Base-by-base conservation (phyloP, 768 basidiomycete genomes). In the Lentinula raphanica region DNA sequence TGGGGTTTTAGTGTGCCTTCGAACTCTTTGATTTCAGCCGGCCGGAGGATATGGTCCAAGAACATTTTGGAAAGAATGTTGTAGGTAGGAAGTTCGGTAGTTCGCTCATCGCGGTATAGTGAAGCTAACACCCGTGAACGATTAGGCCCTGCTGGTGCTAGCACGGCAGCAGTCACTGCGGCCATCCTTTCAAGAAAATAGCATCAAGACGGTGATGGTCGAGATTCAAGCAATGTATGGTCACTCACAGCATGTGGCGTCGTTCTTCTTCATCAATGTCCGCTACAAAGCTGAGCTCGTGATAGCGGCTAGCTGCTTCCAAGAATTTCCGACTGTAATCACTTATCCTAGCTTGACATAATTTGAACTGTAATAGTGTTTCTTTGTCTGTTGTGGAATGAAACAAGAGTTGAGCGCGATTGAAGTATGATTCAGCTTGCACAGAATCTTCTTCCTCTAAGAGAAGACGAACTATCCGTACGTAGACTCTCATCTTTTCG, bases 21-120 rank as follows among this genome's bases (percentile, higher is more conserved):
- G 68, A 99, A 99, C 49, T 87, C 87, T 67, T 90, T 86, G 56
- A 98, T 83, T 74, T 99, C 96, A 45, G 83, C 78, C 1, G 94
- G 81, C 44, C 94, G 89, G 50, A 99, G 83, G 68, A 99, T 98
- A 63, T 94, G 94, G 68, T 98, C 97, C 61, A 98, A 86, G 74
- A 97, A 94, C 96, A 98, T 98, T 70, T 98, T 98, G 36, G 90
- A 87, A 25, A 99, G 84, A 69, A 99, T 94, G 67, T 91, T 90
- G 76, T 87, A 88, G 12, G 89, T 87, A 6, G 87, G 81, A 3
- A 96, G 84, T 23, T 90, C 84, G 27, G 79, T 66, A 0, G 92
- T 87, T 38, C 97, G 87, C 67, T 98, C 97, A 68, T 99, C 97
- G 49, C 97, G 84, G 68, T 92, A 95, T 49, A 99, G 80, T 27